Conservation (phyloP, 306 rosid genomes). For the Rubus parviflorus region DNA sequence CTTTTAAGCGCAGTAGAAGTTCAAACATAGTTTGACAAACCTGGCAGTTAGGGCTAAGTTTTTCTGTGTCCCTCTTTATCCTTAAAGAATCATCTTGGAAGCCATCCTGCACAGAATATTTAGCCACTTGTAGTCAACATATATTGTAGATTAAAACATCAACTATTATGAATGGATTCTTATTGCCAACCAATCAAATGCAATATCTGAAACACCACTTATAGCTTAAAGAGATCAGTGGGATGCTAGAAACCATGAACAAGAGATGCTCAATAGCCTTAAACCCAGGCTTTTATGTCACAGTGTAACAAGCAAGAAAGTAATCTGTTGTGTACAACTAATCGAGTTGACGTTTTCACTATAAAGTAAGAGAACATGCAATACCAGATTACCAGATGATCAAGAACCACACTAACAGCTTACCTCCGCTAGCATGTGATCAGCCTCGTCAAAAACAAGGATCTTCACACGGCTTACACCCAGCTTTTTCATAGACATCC, state of each 20-base stretch:
- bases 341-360: neutral
- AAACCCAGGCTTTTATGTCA: no score
- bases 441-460: constrained; percentile 95
- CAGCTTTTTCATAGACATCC: constrained; percentile 59
- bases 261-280: neutral
- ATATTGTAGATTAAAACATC: neutral
- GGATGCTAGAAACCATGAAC: neutral
- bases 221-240: neutral
- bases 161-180: neutral
- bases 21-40: constrained; percentile 35
- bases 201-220: neutral
- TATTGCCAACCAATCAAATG: neutral
- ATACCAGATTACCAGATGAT: neutral
- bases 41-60: constrained; percentile 65
- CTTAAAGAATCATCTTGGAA: constrained; percentile 84
- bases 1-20: neutral
- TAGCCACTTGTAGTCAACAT: neutral
- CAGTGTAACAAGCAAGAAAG: no score
- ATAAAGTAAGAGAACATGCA: neutral
- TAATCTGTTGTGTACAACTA: neutral
- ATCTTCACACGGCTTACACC: constrained; percentile 49
- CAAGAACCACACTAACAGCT: neutral
- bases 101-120: constrained; percentile 67
- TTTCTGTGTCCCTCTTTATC: constrained; percentile 75
- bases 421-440: constrained; percentile 85